phyloP scores from a whole-genome alignment of 2,329 filamentous ascomycete genomes.

The Botrytis galanthina region DNA sequence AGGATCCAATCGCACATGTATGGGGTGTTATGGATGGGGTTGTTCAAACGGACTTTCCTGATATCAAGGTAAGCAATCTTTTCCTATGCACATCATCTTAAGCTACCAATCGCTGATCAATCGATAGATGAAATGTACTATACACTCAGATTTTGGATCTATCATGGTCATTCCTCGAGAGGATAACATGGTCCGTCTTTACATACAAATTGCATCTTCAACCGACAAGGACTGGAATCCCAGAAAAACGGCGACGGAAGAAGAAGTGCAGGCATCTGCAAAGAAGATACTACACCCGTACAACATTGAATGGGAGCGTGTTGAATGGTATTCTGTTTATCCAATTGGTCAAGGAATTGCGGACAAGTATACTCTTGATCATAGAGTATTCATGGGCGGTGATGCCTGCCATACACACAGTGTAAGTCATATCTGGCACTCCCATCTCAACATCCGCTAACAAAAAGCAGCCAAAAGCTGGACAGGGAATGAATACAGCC shows the following conservation, averaged over 20 bases:
- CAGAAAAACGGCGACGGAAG: constrained; percentile 59
- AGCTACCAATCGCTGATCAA: constrained; percentile 41
- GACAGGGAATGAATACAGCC: constrained; percentile 78
- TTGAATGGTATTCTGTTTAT: constrained; percentile 76
- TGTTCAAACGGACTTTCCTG: constrained; percentile 70
- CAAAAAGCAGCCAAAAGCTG: constrained; percentile 61
- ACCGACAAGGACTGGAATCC: constrained; percentile 61
- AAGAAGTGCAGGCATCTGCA: constrained; percentile 63
- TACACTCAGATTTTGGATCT: constrained; percentile 70
- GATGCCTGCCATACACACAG: constrained; percentile 80
- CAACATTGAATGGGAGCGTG: constrained; percentile 62
- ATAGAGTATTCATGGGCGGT: constrained; percentile 71
- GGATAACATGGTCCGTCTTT: constrained; percentile 64
- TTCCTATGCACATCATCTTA: constrained; percentile 42
- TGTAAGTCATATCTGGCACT: constrained; percentile 44
- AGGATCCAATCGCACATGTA: constrained; percentile 67
- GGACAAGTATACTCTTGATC: constrained; percentile 63
- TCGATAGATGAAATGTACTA: constrained; percentile 66
- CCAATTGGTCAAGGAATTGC: constrained; percentile 73
- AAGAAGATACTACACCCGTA: constrained; percentile 66
- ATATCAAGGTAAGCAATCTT: constrained; percentile 66
- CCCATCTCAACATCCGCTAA: neutral
- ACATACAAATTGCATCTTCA: constrained; percentile 65
- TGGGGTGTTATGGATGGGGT: constrained; percentile 78
- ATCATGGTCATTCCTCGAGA: constrained; percentile 79